These are phyloP conservation scores for Aureobasidium melanogenum DNA, from an alignment of 2,329 filamentous ascomycete species.

Conservation along the genomic window DNA sequence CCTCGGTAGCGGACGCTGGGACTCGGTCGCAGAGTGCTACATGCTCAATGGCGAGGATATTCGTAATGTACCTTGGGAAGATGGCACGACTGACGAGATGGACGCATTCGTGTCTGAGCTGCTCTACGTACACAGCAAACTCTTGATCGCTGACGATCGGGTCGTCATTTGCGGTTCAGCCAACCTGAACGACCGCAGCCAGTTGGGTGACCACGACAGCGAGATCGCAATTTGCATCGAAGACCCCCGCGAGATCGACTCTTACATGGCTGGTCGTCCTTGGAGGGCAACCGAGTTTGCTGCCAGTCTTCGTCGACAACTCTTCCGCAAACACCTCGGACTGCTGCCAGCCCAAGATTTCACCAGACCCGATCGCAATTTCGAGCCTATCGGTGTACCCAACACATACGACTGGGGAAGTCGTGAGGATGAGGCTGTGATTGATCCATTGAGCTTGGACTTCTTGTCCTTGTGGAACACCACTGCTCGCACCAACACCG, in stretches of 20 bases:
- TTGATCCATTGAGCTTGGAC: conserved; percentile 60
- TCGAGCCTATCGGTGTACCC: conserved; percentile 46
- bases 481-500: conserved; percentile 69
- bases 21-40: conserved; percentile 70
- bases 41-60: conserved; percentile 72
- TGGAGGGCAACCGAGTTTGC: conserved; percentile 70
- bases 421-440: conserved; percentile 48
- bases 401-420: conserved; percentile 45
- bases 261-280: conserved; percentile 62
- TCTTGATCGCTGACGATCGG: conserved; percentile 73
- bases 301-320: conserved; percentile 68
- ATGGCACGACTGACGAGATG: conserved; percentile 46
- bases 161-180: conserved; percentile 73
- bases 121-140: conserved; percentile 58
- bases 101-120: conserved; percentile 56
- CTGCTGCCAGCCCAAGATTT: conserved; percentile 66
- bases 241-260: conserved; percentile 61
- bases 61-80: conserved; percentile 52
- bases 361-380: conserved; percentile 50
- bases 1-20: conserved; percentile 50
- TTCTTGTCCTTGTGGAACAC: conserved; percentile 65
- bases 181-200: conserved; percentile 62
- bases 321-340: conserved; percentile 89
- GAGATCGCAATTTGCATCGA: conserved; percentile 88
- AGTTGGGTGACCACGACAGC: conserved; percentile 75